phyloP scores from a whole-genome alignment of 1,284 basidiomycete genomes.

The Paramarasmius palmivorus region DNA sequence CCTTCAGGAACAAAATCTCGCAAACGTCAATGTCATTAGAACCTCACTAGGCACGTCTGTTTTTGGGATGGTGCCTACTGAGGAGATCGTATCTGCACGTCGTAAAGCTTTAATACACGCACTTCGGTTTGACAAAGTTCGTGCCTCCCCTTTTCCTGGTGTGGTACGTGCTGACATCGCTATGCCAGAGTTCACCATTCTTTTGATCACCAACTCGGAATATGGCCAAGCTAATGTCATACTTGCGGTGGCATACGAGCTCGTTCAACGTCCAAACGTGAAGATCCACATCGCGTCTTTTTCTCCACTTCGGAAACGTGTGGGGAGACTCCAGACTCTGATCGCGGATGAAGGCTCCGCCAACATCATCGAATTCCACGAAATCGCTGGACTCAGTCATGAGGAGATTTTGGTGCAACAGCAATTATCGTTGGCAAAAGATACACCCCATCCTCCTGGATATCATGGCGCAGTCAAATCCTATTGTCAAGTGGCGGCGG shows the following conservation, averaged over 20 bases:
- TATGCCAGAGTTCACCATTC: not conserved
- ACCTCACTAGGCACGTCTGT: no score
- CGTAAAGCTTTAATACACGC: no score
- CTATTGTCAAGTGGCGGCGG: not conserved
- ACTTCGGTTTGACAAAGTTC: not conserved
- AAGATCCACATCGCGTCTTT: not conserved
- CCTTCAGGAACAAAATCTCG: no score
- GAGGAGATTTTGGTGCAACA: not conserved
- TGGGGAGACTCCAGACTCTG: not conserved
- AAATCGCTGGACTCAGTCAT: not conserved
- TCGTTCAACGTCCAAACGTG: not conserved
- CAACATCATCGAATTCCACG: not conserved
- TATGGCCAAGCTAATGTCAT: conserved; percentile 6
- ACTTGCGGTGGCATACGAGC: not conserved
- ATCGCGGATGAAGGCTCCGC: not conserved
- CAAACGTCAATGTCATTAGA: no score
- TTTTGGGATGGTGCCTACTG: no score
- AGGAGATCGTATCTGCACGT: no score
- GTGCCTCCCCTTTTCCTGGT: not conserved
- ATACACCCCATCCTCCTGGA: conserved; percentile 10
- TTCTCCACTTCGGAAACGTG: not conserved
- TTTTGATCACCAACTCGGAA: conserved; percentile 2
- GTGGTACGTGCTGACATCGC: not conserved
- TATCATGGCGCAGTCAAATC: conserved; percentile 5
- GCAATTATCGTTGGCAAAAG: no score